A percentile compares a stretch with the other conserved stretches of the same genome.
phyloP scores from a whole-genome alignment of 2,329 filamentous ascomycete species.

The Exophiala alcalophila region DNA sequence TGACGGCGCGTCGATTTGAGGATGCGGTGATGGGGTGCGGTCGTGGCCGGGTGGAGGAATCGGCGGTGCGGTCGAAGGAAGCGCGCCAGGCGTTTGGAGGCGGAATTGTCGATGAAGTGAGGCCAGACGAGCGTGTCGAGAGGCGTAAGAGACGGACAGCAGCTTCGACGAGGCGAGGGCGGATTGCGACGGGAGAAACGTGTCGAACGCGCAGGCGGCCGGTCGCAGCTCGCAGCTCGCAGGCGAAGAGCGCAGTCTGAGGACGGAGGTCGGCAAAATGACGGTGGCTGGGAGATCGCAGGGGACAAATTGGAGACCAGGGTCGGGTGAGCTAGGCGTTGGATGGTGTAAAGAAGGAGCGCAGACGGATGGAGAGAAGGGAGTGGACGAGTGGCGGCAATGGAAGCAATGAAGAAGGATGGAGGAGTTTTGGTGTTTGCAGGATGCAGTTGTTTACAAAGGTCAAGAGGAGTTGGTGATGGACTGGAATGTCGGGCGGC shows the following conservation, averaged over 20 bases:
- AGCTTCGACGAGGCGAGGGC: slow-evolving; percentile 1
- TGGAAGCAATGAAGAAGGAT: too few species aligned
- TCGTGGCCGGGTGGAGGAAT: too few species aligned
- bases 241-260: slow-evolving; percentile 8
- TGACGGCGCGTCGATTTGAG: slow-evolving; percentile 16
- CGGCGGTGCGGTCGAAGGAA: slow-evolving; percentile 16
- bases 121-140: slow-evolving; percentile 4
- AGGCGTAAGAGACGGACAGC: neutral
- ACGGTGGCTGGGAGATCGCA: slow-evolving; percentile 23
- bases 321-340: slow-evolving; percentile 6
- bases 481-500: too few species aligned
- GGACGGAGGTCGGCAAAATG: slow-evolving; percentile 19
- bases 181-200: slow-evolving; percentile 17
- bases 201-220: slow-evolving; percentile 20
- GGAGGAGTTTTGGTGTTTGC: too few species aligned
- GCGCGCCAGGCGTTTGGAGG: slow-evolving; percentile 10
- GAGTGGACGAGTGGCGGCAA: too few species aligned
- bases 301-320: slow-evolving; percentile 22
- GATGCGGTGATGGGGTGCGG: too few species aligned
- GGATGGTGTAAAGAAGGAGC: neutral
- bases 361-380: too few species aligned
- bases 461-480: too few species aligned
- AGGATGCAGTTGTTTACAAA: too few species aligned
- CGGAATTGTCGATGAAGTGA: neutral
- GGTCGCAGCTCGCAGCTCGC: slow-evolving; percentile 13